Evolutionary conservation across 352 stramenopile genomes (phyloP).

Genomic region (Phytophthora foliorum): DNA sequence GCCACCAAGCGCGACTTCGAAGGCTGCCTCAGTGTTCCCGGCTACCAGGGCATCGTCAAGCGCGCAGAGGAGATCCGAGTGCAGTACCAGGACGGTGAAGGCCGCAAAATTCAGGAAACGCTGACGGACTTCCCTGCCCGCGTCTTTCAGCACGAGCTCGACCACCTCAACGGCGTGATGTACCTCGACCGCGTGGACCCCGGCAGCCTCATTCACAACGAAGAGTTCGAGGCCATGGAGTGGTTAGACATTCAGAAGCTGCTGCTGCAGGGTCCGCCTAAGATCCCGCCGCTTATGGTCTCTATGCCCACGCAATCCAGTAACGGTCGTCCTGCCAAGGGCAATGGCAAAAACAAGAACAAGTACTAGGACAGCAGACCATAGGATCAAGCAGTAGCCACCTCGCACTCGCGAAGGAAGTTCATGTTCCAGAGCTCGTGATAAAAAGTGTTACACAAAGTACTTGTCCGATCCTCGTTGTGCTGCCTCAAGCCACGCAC

Average conservation of each 20-base stretch:
- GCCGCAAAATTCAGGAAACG: conserved; percentile 62
- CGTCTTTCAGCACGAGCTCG: conserved; percentile 87
- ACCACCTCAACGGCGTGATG: conserved; percentile 83
- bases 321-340: conserved; percentile 19
- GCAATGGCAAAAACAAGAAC: conserved; percentile 37
- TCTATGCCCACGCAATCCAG: conserved; percentile 12
- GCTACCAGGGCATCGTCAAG: conserved; percentile 80
- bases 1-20: conserved; percentile 81
- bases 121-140: conserved; percentile 81
- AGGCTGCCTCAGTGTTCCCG: conserved; percentile 85
- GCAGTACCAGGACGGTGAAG: conserved; percentile 65
- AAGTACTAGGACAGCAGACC: conserved; percentile 30
- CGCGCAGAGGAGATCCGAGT: conserved; percentile 74
- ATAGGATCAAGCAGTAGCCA: not conserved
- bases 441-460: conserved; percentile 43
- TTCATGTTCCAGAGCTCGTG: conserved; percentile 2
- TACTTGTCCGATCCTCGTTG: conserved; percentile 40
- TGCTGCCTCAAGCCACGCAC: conserved; percentile 33
- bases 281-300: conserved; percentile 37
- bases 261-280: conserved; percentile 43
- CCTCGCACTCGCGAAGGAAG: too few species aligned
- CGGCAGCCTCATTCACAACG: conserved; percentile 83
- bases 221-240: conserved; percentile 80
- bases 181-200: conserved; percentile 80
- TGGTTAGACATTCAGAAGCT: conserved; percentile 71